Evolutionary conservation across 345 rosid species (phyloP).

Genomic region (Lepidium sativum): DNA sequence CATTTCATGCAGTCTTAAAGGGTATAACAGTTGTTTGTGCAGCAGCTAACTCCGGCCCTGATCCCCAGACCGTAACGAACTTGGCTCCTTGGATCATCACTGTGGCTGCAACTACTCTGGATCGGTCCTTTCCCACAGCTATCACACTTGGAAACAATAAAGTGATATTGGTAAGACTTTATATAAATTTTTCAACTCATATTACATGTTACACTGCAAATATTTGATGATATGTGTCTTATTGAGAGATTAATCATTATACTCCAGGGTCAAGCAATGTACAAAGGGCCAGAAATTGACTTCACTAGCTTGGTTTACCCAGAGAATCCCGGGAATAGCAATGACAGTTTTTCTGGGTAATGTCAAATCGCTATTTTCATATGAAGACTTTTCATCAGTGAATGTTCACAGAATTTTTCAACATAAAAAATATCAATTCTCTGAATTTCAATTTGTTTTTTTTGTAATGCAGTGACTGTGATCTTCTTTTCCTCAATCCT

Average conservation of each 20-base stretch:
- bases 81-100: slow-evolving; percentile 45
- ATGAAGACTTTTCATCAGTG: not conserved
- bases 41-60: slow-evolving; percentile 32
- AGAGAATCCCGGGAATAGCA: slow-evolving; percentile 20
- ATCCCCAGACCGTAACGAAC: slow-evolving; percentile 35
- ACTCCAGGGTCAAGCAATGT: slow-evolving; percentile 28
- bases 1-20: slow-evolving; percentile 37
- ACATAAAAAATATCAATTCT: not conserved
- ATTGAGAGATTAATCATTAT: not conserved
- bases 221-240: not conserved
- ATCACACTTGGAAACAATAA: slow-evolving; percentile 30
- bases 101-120: slow-evolving; percentile 43
- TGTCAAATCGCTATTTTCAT: not conserved
- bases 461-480: slow-evolving; percentile 13
- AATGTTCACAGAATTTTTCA: not conserved
- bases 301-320: slow-evolving; percentile 36
- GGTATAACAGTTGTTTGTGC: slow-evolving; percentile 36
- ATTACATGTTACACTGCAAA: not conserved
- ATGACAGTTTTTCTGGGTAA: slow-evolving; percentile 16
- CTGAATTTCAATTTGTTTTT: not conserved
- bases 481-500: not conserved
- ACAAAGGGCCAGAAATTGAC: slow-evolving; percentile 19
- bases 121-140: slow-evolving; percentile 38
- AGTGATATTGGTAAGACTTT: slow-evolving; percentile 21
- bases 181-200: not conserved